Evolutionary conservation across 129 eudicot species (phyloP).

Genomic region (Erigeron canadensis): DNA sequence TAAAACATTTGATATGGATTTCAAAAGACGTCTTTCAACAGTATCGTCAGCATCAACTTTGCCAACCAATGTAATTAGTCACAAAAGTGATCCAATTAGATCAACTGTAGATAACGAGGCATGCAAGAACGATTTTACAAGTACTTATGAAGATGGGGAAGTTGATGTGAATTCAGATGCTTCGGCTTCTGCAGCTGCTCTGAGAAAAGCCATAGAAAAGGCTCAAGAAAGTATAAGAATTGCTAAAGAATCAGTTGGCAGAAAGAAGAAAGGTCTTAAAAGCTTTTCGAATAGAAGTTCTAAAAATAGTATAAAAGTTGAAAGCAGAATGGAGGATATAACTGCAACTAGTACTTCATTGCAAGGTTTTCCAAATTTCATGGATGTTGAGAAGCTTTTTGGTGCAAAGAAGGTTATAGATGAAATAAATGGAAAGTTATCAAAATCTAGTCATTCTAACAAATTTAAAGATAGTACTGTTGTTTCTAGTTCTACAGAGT

Average conservation of each 20-base stretch:
- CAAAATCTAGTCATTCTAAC: constrained; percentile 39
- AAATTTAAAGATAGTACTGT: constrained; percentile 13
- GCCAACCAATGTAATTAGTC: constrained; percentile 23
- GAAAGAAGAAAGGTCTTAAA: constrained; percentile 57
- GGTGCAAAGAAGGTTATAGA: constrained; percentile 31
- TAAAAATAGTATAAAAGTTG: constrained; percentile 36
- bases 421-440: constrained; percentile 34
- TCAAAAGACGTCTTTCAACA: constrained; percentile 36
- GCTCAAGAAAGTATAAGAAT: constrained; percentile 90
- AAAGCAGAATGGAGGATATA: constrained; percentile 16
- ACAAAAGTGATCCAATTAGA: constrained; percentile 28
- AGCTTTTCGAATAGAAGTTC: constrained; percentile 39
- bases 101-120: constrained; percentile 29
- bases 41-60: constrained; percentile 36
- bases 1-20: constrained; percentile 33
- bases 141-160: constrained; percentile 49
- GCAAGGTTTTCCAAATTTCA: constrained; percentile 23
- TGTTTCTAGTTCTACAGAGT: constrained; percentile 16
- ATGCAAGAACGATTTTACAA: constrained; percentile 23
- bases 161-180: constrained; percentile 79
- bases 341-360: constrained; percentile 15
- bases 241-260: constrained; percentile 79
- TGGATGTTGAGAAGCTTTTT: constrained; percentile 29
- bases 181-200: constrained; percentile 72
- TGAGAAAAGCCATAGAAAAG: constrained; percentile 80